phyloP scores from a whole-genome alignment of 1,284 basidiomycete species.

The Boletus chippewaensis region DNA sequence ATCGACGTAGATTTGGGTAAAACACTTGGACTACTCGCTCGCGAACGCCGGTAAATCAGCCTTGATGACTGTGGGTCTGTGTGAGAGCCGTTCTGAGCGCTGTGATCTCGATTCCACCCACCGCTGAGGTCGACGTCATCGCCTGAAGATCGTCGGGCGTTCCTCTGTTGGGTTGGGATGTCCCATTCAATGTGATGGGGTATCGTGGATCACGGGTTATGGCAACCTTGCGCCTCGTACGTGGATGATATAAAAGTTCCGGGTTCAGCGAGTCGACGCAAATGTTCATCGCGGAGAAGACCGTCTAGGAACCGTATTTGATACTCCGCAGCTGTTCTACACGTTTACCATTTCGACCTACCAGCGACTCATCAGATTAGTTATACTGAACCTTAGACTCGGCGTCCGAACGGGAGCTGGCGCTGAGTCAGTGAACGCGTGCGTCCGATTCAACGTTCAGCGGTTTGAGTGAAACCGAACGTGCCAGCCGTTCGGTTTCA shows the following conservation, averaged over 20 bases:
- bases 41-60: constrained; percentile 20
- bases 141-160: background rate
- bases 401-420: no score
- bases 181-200: background rate
- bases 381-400: no score
- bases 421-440: no score
- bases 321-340: no score
- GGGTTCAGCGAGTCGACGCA: background rate
- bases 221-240: background rate
- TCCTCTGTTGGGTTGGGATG: background rate
- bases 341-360: no score
- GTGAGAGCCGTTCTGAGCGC: background rate
- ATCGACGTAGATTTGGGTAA: constrained; percentile 23
- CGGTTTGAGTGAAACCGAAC: no score
- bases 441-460: no score
- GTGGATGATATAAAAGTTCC: background rate
- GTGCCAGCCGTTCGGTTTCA: no score
- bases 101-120: constrained; percentile 7
- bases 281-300: background rate
- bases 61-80: constrained; percentile 18
- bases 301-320: no score
- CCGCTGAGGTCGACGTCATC: constrained; percentile 19
- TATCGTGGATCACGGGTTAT: background rate
- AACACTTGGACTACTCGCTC: constrained; percentile 23
- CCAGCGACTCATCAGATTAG: no score